Evolutionary conservation across 192 early-diverging fungal genomes (phyloP), one percentile per base, ranked within the genome.

Genomic region (Linnemannia elongata): DNA sequence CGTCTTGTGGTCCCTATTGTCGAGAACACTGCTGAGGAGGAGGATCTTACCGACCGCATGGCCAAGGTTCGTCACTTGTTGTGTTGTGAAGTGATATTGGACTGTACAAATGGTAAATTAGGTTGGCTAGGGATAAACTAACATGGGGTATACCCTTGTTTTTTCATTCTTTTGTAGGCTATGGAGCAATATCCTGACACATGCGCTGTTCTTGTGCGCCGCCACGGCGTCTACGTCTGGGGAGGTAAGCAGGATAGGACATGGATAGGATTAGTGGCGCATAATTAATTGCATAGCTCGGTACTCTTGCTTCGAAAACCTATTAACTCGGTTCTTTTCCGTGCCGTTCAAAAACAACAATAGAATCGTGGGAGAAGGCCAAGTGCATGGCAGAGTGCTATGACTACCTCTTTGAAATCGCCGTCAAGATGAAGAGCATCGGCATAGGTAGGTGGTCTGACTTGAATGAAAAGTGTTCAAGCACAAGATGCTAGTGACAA

Each of bases 331-430:
- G 5, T 3, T 42, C 72, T 30, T 74, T 4, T 49, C 49, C 22
- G 49, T 22, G 18, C 18, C 17, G 18, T 22, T 10, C 4, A 39
- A 55, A 22, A 77, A 38, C 30, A 22, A 33, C 35, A 18, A 22
- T 82, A 93, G 95, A 96, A 92, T 92, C 91, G 22, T 98, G 98
- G 98, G 95, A 98, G 90, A 97, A 98, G 90, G 97, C 98, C 70
- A 99, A 99, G 88, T 95, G 95, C 52, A 99, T 99, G 98, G 89
- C 94, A 12, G 98, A 99, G 89, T 99, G 98, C 91, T 99, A 98
- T 85, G 98, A 99, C 82, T 99, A 99, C 88, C 89, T 99, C 75
- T 99, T 99, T 88, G 97, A 99, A 85, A 96, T 99, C 75, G 97
- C 96, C 17, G 95, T 98, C 66, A 96, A 96, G 76, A 98, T 98